Conservation (phyloP, 2,329 filamentous ascomycete genomes). For the Aspergillus ruber region DNA sequence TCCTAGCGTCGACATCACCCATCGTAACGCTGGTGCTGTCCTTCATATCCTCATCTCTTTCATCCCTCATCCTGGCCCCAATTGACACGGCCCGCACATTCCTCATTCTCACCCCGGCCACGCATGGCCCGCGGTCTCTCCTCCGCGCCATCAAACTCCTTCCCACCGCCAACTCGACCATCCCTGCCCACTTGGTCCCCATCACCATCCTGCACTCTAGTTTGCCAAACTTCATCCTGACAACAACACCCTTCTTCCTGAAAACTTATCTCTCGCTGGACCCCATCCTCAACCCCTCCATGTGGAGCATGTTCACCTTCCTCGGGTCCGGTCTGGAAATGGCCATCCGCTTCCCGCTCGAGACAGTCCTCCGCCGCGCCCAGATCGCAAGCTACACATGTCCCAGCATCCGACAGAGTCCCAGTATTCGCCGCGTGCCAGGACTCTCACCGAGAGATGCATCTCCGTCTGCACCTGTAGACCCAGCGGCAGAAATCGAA, state of each 20-base stretch:
- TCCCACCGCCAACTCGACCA: constrained; percentile 63
- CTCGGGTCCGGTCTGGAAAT: constrained; percentile 72
- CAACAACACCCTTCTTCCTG: constrained; percentile 76
- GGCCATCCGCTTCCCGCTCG: constrained; percentile 79
- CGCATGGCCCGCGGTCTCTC: constrained; percentile 67
- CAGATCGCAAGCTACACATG: constrained; percentile 68
- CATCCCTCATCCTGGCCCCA: constrained; percentile 75
- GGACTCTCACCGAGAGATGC: constrained; percentile 14
- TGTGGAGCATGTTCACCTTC: constrained; percentile 79
- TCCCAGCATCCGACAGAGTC: constrained; percentile 40
- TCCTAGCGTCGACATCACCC: constrained; percentile 74
- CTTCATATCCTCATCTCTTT: constrained; percentile 58
- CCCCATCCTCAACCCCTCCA: constrained; percentile 69
- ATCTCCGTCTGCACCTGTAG: constrained; percentile 7
- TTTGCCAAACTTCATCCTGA: constrained; percentile 73
- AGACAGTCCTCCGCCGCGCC: constrained; percentile 83
- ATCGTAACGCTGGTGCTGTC: constrained; percentile 72
- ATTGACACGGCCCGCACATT: constrained; percentile 83
- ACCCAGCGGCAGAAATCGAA: constrained; percentile 43
- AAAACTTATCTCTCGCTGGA: constrained; percentile 81
- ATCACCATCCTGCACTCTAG: constrained; percentile 85
- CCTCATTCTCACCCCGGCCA: constrained; percentile 77
- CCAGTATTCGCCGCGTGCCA: background rate
- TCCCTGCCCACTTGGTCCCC: constrained; percentile 62
- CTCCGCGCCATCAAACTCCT: constrained; percentile 70